These are phyloP conservation scores for Nicotiana obtusifolia DNA, from an alignment of 257 asterid species.

Conservation along the genomic window DNA sequence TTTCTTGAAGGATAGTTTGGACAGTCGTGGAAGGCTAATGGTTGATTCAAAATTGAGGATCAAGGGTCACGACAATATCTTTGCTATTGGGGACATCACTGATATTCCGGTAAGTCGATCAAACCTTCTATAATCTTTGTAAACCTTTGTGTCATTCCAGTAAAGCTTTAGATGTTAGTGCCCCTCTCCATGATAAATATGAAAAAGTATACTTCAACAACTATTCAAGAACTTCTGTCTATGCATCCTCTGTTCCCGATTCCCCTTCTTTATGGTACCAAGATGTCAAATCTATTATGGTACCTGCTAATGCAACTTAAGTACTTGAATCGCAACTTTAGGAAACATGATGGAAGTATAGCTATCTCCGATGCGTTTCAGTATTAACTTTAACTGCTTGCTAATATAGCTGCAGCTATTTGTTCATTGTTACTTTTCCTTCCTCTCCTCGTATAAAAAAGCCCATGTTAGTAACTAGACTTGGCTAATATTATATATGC, in stretches of 20 bases:
- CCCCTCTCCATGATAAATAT: neutral
- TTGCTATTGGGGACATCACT: slow-evolving; percentile 25
- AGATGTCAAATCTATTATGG: neutral
- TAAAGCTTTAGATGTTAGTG: neutral
- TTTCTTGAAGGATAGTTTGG: slow-evolving; percentile 16
- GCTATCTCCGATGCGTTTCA: neutral
- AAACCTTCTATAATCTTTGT: neutral
- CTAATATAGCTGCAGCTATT: neutral
- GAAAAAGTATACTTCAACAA: neutral
- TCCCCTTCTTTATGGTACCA: neutral
- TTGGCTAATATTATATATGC: neutral
- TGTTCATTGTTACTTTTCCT: neutral
- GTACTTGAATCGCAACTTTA: neutral
- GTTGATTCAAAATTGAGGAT: slow-evolving; percentile 21
- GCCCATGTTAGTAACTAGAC: neutral
- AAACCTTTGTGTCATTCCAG: neutral
- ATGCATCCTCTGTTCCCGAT: neutral
- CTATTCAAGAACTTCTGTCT: neutral
- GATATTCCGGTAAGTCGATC: slow-evolving; percentile 6
- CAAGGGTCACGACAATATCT: slow-evolving; percentile 16
- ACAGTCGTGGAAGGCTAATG: slow-evolving; percentile 20
- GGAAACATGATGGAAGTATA: neutral
- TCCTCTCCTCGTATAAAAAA: neutral
- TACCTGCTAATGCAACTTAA: neutral
- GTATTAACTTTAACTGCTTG: neutral